Percentiles rank a stretch among this genome's conserved stretches.
Evolutionary conservation across 1,139 yeast species (phyloP).

Genomic region (Scheffersomyces stambukii): DNA sequence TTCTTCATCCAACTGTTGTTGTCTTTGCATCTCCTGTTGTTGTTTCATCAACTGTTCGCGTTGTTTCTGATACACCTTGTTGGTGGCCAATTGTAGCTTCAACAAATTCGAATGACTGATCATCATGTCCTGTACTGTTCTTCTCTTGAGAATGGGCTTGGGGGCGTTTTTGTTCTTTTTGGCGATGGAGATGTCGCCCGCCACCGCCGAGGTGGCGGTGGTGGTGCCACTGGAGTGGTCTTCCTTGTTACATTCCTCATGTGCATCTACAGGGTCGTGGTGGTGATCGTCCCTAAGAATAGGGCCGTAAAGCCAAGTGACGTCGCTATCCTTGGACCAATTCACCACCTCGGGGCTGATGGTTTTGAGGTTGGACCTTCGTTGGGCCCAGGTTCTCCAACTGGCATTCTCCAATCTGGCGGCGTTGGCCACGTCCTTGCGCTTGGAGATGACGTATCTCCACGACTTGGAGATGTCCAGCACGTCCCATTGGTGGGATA

Average conservation of each 20-base stretch:
- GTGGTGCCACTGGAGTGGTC: slow-evolving; percentile 11
- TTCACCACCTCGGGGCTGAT: slow-evolving; percentile 70
- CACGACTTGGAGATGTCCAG: slow-evolving; percentile 89
- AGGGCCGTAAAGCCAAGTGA: slow-evolving; percentile 82
- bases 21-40: slow-evolving; percentile 12
- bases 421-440: slow-evolving; percentile 69
- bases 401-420: slow-evolving; percentile 74
- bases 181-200: slow-evolving; percentile 40
- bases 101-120: slow-evolving; percentile 54
- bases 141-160: slow-evolving; percentile 79
- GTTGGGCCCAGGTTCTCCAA: slow-evolving; percentile 89
- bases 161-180: slow-evolving; percentile 27
- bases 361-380: slow-evolving; percentile 60
- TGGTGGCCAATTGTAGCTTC: slow-evolving; percentile 43
- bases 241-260: slow-evolving; percentile 9
- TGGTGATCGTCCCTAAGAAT: slow-evolving; percentile 46
- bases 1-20: slow-evolving; percentile 20
- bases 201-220: slow-evolving; percentile 42
- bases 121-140: slow-evolving; percentile 75
- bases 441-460: slow-evolving; percentile 82
- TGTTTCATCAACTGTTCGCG: slow-evolving; percentile 13
- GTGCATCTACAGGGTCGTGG: slow-evolving; percentile 12
- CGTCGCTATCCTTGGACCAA: slow-evolving; percentile 79
- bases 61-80: slow-evolving; percentile 26
- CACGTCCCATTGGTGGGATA: slow-evolving; percentile 95